These are phyloP conservation scores for Hemileccinum hortonii DNA, from an alignment of 1,284 basidiomycete genomes.

Conservation along the genomic window DNA sequence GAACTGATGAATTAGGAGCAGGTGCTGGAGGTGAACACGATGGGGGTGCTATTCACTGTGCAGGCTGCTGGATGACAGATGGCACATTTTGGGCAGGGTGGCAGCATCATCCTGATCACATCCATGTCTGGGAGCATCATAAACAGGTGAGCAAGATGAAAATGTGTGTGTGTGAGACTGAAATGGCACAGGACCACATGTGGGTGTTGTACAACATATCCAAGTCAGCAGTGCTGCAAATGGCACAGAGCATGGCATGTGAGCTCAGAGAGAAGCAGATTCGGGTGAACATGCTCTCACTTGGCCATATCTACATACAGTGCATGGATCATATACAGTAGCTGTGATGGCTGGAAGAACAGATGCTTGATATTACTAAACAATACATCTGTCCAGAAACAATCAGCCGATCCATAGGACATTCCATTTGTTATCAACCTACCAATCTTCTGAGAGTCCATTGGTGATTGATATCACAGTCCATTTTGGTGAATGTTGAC, in stretches of 20 bases:
- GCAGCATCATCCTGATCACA: slow-evolving; percentile 78
- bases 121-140: slow-evolving; percentile 87
- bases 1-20: slow-evolving; percentile 25
- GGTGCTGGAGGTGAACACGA: slow-evolving; percentile 76
- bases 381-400: slow-evolving; percentile 67
- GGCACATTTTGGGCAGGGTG: slow-evolving; percentile 65
- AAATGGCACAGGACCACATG: slow-evolving; percentile 52
- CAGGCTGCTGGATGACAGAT: slow-evolving; percentile 80
- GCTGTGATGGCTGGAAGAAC: slow-evolving; percentile 88
- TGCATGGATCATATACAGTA: slow-evolving; percentile 30
- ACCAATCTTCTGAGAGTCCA: slow-evolving; percentile 90
- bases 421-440: slow-evolving; percentile 26
- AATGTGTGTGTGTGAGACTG: neutral
- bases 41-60: slow-evolving; percentile 75
- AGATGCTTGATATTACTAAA: slow-evolving; percentile 99
- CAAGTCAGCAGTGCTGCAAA: slow-evolving; percentile 81
- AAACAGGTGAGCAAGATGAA: slow-evolving; percentile 54
- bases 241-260: slow-evolving; percentile 81
- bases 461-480: slow-evolving; percentile 87
- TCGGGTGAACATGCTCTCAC: slow-evolving; percentile 74
- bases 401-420: slow-evolving; percentile 6
- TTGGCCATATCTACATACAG: slow-evolving; percentile 75
- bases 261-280: slow-evolving; percentile 74
- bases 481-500: slow-evolving; percentile 99
- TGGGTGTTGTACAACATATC: slow-evolving; percentile 81